phyloP scores from a whole-genome alignment of 2,329 filamentous ascomycete species.

The Fusarium denticulatum region DNA sequence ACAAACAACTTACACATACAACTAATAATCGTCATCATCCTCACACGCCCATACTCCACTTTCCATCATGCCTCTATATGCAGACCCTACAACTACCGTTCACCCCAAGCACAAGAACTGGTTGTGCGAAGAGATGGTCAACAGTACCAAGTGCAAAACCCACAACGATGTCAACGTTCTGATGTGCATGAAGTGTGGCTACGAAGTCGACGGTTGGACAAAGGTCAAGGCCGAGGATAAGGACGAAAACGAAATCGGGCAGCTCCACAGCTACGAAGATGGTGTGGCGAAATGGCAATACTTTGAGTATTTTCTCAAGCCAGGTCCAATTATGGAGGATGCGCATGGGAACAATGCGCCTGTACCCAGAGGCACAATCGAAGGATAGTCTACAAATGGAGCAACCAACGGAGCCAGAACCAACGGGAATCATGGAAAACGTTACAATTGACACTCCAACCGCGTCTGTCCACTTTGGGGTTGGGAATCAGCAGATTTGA shows the following conservation, averaged over 20 bases:
- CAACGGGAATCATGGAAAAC: background rate
- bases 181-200: rapidly evolving
- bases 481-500: background rate
- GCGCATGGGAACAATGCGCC: background rate
- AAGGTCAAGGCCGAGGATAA: background rate
- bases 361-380: background rate
- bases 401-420: no score
- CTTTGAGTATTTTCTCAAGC: rapidly evolving
- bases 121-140: background rate
- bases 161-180: background rate
- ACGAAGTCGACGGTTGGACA: background rate
- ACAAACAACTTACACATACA: background rate
- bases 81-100: background rate
- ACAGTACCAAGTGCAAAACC: background rate
- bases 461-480: background rate
- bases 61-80: background rate
- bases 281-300: background rate
- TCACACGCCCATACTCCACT: background rate
- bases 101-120: background rate
- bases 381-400: background rate
- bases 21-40: background rate
- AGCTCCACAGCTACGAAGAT: background rate
- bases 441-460: background rate
- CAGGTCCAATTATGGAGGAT: background rate
- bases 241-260: rapidly evolving